These are phyloP conservation scores for Penicillium sp. DNA, from an alignment of 2,329 filamentous ascomycete species.

Conservation along the genomic window DNA sequence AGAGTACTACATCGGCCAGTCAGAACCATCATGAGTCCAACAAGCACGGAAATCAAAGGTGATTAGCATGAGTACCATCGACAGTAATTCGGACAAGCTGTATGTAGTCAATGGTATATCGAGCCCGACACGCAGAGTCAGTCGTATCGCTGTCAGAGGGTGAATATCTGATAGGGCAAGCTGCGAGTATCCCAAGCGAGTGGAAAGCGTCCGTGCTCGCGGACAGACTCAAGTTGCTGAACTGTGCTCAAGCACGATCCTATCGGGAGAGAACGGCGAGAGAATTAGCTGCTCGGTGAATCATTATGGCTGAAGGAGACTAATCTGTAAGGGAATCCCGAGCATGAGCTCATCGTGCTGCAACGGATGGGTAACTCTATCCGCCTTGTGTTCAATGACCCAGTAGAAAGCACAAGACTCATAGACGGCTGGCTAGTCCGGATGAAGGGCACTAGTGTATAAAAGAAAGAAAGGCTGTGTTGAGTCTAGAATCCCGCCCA, in stretches of 20 bases:
- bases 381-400: constrained; percentile 3
- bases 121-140: not conserved
- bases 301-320: constrained; percentile 1
- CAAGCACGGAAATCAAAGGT: not conserved
- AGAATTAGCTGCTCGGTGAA: constrained; percentile 20
- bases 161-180: not conserved
- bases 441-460: not conserved
- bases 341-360: constrained; percentile 23
- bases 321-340: not conserved
- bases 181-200: not conserved
- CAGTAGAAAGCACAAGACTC: not conserved
- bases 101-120: not conserved
- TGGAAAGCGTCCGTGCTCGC: not conserved
- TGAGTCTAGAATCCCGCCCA: not conserved
- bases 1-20: not conserved
- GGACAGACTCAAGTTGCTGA: not conserved
- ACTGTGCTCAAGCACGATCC: constrained; percentile 3
- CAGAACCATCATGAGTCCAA: not conserved
- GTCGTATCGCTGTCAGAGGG: constrained; percentile 5
- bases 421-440: not conserved
- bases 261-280: constrained; percentile 21
- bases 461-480: not conserved
- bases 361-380: not conserved
- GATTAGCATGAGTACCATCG: not conserved
- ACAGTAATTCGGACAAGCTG: not conserved